Evolutionary conservation across 768 basidiomycete genomes (phyloP), one percentile per base, ranked within the genome.

Genomic region (Leccinum pellstonianum): DNA sequence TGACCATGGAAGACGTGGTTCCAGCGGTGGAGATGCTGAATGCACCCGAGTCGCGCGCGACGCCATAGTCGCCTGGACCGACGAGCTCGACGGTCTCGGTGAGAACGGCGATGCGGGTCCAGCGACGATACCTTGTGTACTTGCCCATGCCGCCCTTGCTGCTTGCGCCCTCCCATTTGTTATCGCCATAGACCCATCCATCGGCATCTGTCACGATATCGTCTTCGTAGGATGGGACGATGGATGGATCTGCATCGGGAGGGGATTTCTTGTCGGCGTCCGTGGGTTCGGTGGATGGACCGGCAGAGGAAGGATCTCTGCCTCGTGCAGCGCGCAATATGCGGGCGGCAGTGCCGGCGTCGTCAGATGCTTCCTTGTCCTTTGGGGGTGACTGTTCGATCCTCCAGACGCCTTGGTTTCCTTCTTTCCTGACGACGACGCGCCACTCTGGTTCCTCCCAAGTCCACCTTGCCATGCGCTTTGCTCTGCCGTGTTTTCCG

Each of bases 371-470:
- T 23, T 73, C 72, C 59, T 67, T 75, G 57, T 73, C 72, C 56
- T 64, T 77, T 15, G 87, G 87, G n/a, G 86, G 77, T 1, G 83
- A 80, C 55, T 81, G 81, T 72, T 87, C 86, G 23, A 90, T 77
- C 19, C 88, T 78, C 62, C 76, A 80, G 5, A 81, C 65, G 4
- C 76, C 74, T 4, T 77, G 74, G n/a, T 77, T 80, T 15, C 84
- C 84, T 59, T 84, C 86, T 55, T 68, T 73, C 47, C 76, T 80
- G 46, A 88, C 80, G 27, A 92, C 73, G 47, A 96, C 88, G 6
- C 83, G 80, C 95, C 95, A 98, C 69, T 97, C 95, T 17, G 85
- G 80, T 70, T 98, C 95, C 57, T 93, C 86, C 95, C 95, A 98
- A 25, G 78, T 75, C 95, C 95, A 98, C 19, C 74, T 82, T 27